Evolutionary conservation across 768 basidiomycete genomes (phyloP), one percentile per base, ranked within the genome.

Genomic region (Sporobolomyces pararoseus): DNA sequence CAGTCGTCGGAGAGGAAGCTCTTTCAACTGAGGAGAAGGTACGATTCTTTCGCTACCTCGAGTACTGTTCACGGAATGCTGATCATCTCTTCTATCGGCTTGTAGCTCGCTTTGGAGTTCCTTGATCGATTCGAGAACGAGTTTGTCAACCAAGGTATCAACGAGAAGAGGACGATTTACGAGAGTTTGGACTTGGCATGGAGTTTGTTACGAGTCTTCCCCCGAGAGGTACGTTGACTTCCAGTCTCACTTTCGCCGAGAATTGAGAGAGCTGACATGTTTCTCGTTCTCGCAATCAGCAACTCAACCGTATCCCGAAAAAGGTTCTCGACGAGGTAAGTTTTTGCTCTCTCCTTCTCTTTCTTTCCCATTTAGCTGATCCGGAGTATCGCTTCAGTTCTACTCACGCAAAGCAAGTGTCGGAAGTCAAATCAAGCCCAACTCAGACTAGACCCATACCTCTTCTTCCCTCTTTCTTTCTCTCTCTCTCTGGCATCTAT

Each of bases 1-100:
- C 96, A 69, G 96, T 98, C 50, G 96, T 99, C 60, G 96, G 96
- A 76, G 96, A 98, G 81, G 96, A 99, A 80, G 94, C 96, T 27
- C 81, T 98, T 76, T 93, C 90, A 51, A 82, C 86, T 0, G 96
- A 98, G 80, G 96, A 99, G 81, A 97, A 96, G 72, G 76, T 75
- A n/a, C 37, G 75, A 32, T 16, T 3, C 46, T 12, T 19, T 21
- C 23, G 9, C 13, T 12, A 34, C 46, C n/a, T 16, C 46, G n/a
- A n/a, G 46, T 47, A 6, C 46, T n/a, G 16, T n/a, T n/a, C 12
- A 17, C 46, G n/a, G 46, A 7, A 47, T 25, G 50, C 25, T 51
- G 50, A 25, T 7, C 12, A 25, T 25, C 57, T 57, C 21, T 39
- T 17, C 14, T 27, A 13, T 25, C 23, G 53, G 14, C 25, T 31